These are phyloP conservation scores for Monsonia emarginata DNA, from an alignment of 441 rosid species.

Conservation along the genomic window DNA sequence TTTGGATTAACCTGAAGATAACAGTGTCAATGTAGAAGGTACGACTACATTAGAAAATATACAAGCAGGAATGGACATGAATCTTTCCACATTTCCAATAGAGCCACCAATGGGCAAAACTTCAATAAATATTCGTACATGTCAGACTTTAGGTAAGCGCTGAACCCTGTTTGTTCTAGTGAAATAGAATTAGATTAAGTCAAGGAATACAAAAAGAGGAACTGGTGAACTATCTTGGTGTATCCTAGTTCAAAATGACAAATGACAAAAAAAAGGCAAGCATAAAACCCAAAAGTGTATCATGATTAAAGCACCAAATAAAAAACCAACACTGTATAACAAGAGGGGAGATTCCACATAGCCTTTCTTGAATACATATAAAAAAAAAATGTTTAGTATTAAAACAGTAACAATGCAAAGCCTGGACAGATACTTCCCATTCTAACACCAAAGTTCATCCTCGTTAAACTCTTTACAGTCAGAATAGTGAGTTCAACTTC, in stretches of 20 bases:
- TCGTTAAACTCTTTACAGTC: too few relatives aligned
- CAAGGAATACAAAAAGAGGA: background rate
- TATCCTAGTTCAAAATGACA: background rate
- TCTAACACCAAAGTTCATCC: too few relatives aligned
- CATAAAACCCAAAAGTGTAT: too few relatives aligned
- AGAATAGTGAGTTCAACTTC: too few relatives aligned
- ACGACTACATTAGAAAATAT: background rate
- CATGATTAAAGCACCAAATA: background rate
- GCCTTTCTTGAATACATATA: too few relatives aligned
- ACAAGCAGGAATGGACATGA: background rate
- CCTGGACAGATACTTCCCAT: too few relatives aligned
- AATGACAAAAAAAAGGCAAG: too few relatives aligned
- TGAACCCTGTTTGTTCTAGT: background rate
- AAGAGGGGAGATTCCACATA: too few relatives aligned
- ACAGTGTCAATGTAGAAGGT: background rate
- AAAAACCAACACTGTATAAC: background rate
- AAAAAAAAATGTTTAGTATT: too few relatives aligned
- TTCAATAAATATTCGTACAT: background rate
- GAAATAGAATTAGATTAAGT: background rate
- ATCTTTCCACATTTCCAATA: background rate
- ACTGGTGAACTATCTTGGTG: background rate
- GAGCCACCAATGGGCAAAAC: background rate
- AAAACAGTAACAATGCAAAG: background rate
- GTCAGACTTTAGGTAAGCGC: background rate
- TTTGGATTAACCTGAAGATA: conserved; percentile 70